Evolutionary conservation across 371 early-diverging fungal genomes (phyloP), one percentile per base, ranked within the genome.

Genomic region (Mucor velutinosus): DNA sequence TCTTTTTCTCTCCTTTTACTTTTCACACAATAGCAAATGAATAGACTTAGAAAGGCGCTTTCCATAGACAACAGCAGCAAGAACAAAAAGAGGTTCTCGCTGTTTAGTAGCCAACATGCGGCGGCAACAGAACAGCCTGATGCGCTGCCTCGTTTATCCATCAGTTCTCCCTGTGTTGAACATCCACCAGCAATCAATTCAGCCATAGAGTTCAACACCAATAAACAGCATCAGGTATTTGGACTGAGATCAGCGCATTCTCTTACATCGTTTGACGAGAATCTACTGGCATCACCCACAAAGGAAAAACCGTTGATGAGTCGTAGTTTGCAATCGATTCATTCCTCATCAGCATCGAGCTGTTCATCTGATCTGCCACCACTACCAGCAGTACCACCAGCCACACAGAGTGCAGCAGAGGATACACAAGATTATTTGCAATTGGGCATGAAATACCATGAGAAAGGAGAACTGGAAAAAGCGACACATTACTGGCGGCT

Each of bases 401-500:
- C 25, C 27, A 27, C 27, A 27, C 25, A 27, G 14, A 53, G 27
- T 7, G 33, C 23, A 53, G 53, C 53, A 10, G 53, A 53, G 23
- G 25, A 53, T 21, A 53, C 53, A 27, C 53, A 53, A 14, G 53
- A 53, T 57, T 61, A 70, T 35, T 35, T 76, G 8, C 73, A 67
- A 10, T 41, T 73, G 27, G 76, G 78, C 15, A 70, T 81, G 49
- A 73, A 72, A 29, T 76, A 58, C 30, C 81, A 81, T 66, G 81
- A 81, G 35, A 64, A 59, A 3, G 91, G 93, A n/a, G 86, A 93
- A 66, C 77, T 94, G 11, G 90, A 87, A 62, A 88, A 93, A 66
- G 93, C 96, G 6, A 90, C 96, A 0, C 83, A 90, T 37, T 93
- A 92, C 75, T 94, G 95, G 75, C 81, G 89, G 55, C 84, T 91